phyloP scores from a whole-genome alignment of 345 rosid species.

The Populus tremula region DNA sequence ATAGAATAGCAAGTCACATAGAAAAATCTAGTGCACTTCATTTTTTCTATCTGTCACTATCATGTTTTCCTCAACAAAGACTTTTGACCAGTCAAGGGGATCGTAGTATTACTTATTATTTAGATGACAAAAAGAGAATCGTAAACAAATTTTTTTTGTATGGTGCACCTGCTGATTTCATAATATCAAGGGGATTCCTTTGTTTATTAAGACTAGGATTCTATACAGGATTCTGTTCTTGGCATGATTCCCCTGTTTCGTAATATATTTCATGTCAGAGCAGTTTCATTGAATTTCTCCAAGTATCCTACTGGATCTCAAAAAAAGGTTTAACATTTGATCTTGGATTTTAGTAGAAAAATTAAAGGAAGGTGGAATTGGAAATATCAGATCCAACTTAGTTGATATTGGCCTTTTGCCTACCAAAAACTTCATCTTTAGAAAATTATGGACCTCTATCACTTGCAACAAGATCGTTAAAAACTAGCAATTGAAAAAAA shows the following conservation, averaged over 20 bases:
- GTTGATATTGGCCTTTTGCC: background rate
- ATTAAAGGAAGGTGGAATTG: background rate
- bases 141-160: background rate
- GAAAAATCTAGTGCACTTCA: background rate
- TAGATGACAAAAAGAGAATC: background rate
- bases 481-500: background rate
- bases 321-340: background rate
- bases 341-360: background rate
- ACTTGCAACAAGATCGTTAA: background rate
- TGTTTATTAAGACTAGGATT: background rate
- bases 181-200: background rate
- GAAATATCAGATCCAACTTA: background rate
- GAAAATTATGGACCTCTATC: background rate
- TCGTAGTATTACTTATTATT: background rate
- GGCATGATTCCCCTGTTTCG: background rate
- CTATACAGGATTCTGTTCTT: background rate
- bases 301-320: background rate
- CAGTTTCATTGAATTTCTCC: background rate
- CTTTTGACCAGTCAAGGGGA: background rate
- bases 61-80: background rate
- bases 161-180: background rate
- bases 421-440: background rate
- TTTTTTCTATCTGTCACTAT: background rate
- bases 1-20: background rate
- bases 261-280: background rate